phyloP scores from a whole-genome alignment of 371 early-diverging fungal genomes.

The Chytridium lagenaria region DNA sequence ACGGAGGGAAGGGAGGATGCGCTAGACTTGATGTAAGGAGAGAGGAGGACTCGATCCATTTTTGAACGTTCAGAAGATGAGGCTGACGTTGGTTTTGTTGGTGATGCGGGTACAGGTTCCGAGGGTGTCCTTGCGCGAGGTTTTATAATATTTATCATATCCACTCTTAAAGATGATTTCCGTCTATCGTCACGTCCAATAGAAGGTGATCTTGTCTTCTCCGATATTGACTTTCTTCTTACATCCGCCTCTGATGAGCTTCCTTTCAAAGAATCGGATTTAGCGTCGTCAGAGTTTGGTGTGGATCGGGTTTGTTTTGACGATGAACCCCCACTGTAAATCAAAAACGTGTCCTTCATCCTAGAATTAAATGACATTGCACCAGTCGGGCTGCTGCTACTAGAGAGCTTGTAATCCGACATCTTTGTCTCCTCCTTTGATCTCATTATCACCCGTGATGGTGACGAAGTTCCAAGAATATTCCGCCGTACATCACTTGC shows the following conservation, averaged over 20 bases:
- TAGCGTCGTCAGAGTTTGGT: neutral
- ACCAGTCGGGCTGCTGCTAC: neutral
- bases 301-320: neutral
- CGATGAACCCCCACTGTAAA: neutral
- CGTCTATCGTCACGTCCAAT: neutral
- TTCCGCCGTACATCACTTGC: neutral
- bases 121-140: neutral
- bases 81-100: neutral
- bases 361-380: neutral
- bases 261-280: neutral
- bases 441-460: neutral
- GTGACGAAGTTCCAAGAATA: neutral
- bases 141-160: neutral
- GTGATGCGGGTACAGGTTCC: conserved; percentile 2
- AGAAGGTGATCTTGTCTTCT: neutral
- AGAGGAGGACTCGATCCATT: neutral
- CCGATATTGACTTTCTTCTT: neutral
- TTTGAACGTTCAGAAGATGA: neutral
- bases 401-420: conserved; percentile 5
- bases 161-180: neutral
- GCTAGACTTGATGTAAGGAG: neutral
- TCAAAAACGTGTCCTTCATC: neutral
- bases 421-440: conserved; percentile 4
- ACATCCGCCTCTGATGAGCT: neutral
- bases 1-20: neutral